Evolutionary conservation across 2,329 filamentous ascomycete species (phyloP), one percentile per base, ranked within the genome.

Genomic region (Cordyceps cicadae): DNA sequence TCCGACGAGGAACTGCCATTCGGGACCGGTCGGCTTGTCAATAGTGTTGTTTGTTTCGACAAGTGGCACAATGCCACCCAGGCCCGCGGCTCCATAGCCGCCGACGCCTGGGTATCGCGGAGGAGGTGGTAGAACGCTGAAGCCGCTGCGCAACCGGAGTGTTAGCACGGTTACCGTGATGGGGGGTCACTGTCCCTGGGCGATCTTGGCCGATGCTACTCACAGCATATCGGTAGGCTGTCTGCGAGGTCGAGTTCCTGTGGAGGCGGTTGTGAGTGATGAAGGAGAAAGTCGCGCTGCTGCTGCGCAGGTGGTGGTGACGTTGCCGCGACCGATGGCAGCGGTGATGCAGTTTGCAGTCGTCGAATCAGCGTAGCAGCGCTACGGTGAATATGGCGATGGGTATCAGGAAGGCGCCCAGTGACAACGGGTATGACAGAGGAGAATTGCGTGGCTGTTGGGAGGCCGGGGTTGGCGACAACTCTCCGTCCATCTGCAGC

Each of bases 31-130:
- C 26, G 90, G 93, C 68, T 89, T 88, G 61, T 84, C 85, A 63
- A 99, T 78, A 45, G 86, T 88, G 72, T 97, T 99, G 75, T 94
- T 96, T 59, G 93, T 97, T 81, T 99, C 94, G 70, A 96, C 88
- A 73, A 96, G 84, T 43, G 89, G 87, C 43, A 85, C 80, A 56
- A 85, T 80, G 71, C 87, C 81, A 64, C 86, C 86, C 69, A 86
- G 83, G 65, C 85, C 85, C 59, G 87, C 82, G 65, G 84, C 84
- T 67, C 87, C 87, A 77, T 89, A 89, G 65, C 87, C 85, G 69
- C 84, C 81, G 69, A 85, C 82, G 66, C 85, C 84, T 61, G 90
- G 88, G 78, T 96, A 97, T 73, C 92, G 86, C 63, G 89, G 87
- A 63, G 90, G 91, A 64, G 92, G 92, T 63, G 92, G 91, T 68